phyloP scores from a whole-genome alignment of 306 rosid species.

The Lathyrus sativus region DNA sequence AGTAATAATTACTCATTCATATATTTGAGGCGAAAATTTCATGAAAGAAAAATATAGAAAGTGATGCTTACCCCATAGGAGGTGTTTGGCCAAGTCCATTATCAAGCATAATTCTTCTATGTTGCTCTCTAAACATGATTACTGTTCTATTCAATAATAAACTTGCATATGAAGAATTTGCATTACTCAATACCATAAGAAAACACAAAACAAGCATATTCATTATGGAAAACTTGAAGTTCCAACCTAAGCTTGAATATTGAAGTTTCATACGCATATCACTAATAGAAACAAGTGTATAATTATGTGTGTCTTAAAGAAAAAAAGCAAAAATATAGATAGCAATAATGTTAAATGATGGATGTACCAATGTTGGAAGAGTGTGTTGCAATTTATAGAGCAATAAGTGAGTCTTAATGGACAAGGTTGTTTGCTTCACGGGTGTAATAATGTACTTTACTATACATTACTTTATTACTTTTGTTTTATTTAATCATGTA shows the following conservation, averaged over 20 bases:
- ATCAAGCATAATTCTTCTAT: constrained; percentile 39
- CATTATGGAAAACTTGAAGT: constrained; percentile 18
- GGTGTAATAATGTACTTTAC: neutral
- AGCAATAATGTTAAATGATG: neutral
- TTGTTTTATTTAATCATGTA: neutral
- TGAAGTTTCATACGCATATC: constrained; percentile 18
- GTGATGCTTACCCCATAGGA: constrained; percentile 61
- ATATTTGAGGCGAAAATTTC: no score
- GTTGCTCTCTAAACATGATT: constrained; percentile 1
- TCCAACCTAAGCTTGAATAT: constrained; percentile 24
- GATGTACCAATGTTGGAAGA: neutral
- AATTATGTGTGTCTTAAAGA: no score
- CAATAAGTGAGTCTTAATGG: neutral
- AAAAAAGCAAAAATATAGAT: neutral
- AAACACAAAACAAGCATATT: constrained; percentile 28
- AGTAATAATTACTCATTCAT: neutral
- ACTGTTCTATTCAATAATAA: constrained; percentile 12
- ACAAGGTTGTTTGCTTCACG: neutral
- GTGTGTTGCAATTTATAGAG: constrained; percentile 6
- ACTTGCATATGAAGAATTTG: constrained; percentile 29
- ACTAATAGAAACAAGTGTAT: neutral
- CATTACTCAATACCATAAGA: constrained; percentile 39
- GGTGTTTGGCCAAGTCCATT: constrained; percentile 66
- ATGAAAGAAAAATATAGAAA: no score
- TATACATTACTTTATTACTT: neutral